phyloP scores from a whole-genome alignment of 2,329 filamentous ascomycete species.

The Colletotrichum euphorbiae region DNA sequence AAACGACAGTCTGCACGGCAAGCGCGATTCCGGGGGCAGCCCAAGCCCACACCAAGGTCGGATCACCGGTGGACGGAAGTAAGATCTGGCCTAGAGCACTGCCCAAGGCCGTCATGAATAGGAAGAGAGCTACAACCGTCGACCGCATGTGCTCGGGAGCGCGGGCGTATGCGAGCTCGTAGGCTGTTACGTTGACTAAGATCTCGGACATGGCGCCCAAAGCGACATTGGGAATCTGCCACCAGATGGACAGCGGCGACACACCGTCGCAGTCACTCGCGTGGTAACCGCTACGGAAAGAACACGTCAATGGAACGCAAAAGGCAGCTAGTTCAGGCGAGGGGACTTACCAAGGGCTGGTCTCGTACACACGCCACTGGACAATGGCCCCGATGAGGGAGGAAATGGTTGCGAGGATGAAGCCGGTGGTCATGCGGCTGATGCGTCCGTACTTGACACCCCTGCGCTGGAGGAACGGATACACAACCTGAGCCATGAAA shows the following conservation, averaged over 20 bases:
- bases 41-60: conserved; percentile 45
- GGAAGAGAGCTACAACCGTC: conserved; percentile 66
- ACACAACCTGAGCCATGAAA: conserved; percentile 64
- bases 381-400: conserved; percentile 68
- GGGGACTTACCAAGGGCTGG: conserved; percentile 56
- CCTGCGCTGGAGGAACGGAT: conserved; percentile 64
- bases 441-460: conserved; percentile 69
- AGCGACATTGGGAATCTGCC: conserved; percentile 60
- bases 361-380: conserved; percentile 69
- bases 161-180: conserved; percentile 77
- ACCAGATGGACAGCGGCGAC: conserved; percentile 62
- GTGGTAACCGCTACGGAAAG: conserved; percentile 51
- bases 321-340: too few relatives aligned
- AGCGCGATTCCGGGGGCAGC: conserved; percentile 44
- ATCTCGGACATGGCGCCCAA: conserved; percentile 67
- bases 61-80: conserved; percentile 56
- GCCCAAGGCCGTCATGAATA: conserved; percentile 69
- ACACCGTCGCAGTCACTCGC: conserved; percentile 54
- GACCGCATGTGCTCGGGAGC: conserved; percentile 74
- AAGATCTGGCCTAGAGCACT: conserved; percentile 61
- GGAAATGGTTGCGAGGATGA: conserved; percentile 59
- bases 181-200: conserved; percentile 70
- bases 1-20: conserved; percentile 43
- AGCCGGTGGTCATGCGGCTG: conserved; percentile 67
- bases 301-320: background rate